Conservation (phyloP, 108 stramenopile genomes). For the Conticribra weissflogii region DNA sequence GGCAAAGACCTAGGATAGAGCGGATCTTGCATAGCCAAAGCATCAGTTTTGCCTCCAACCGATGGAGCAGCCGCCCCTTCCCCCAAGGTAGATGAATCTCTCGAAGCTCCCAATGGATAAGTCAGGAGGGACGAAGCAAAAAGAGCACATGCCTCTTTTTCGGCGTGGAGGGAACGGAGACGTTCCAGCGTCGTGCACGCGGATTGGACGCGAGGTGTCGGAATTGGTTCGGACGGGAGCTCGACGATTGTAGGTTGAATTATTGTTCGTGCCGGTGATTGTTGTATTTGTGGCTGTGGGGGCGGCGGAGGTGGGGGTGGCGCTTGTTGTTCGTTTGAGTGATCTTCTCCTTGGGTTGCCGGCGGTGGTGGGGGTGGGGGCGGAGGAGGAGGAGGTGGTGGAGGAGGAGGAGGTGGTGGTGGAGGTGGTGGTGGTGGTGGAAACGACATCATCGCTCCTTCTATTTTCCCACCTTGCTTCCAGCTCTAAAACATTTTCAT, state of each 20-base stretch:
- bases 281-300: too few relatives aligned
- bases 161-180: conserved; percentile 64
- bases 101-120: conserved; percentile 35
- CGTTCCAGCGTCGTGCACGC: conserved; percentile 55
- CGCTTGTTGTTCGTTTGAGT: not conserved
- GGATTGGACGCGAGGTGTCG: not conserved
- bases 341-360: too few relatives aligned
- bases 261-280: too few relatives aligned
- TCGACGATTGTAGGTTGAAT: too few relatives aligned
- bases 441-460: conserved; percentile 28
- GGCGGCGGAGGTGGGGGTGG: conserved; percentile 6
- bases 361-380: conserved; percentile 40
- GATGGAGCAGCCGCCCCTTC: conserved; percentile 1
- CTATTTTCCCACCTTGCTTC: too few relatives aligned
- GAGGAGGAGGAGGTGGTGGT: conserved; percentile 29
- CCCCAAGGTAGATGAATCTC: not conserved
- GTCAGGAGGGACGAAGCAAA: conserved; percentile 63
- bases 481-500: too few relatives aligned
- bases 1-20: conserved; percentile 52
- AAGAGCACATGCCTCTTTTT: conserved; percentile 68
- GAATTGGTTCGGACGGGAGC: too few relatives aligned
- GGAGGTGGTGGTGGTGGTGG: conserved; percentile 58
- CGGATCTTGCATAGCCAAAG: conserved; percentile 28
- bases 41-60: not conserved
- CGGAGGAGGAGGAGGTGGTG: conserved; percentile 9